These are phyloP conservation scores for Allantophomopsis lycopodina DNA, from an alignment of 2,329 filamentous ascomycete genomes.

Conservation along the genomic window DNA sequence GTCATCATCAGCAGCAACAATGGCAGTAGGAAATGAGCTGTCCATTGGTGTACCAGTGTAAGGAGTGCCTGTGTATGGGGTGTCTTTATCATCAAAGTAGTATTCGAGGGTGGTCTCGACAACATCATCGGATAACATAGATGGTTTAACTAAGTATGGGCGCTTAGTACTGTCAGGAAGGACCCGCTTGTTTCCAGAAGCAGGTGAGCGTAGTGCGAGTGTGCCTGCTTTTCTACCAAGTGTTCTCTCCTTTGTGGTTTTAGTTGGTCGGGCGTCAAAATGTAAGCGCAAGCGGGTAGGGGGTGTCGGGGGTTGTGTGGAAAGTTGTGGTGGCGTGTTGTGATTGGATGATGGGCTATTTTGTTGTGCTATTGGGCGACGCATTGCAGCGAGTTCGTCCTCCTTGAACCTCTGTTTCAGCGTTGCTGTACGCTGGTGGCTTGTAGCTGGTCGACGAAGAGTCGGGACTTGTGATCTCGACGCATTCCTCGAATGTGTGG, in stretches of 20 bases:
- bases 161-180: conserved; percentile 11
- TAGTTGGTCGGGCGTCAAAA: conserved; percentile 17
- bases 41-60: background rate
- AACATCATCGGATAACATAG: conserved; percentile 8
- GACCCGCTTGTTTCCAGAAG: conserved; percentile 9
- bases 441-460: conserved; percentile 62
- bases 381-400: conserved; percentile 8
- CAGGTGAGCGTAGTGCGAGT: conserved; percentile 12
- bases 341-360: too few relatives aligned
- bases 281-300: conserved; percentile 14
- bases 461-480: conserved; percentile 49
- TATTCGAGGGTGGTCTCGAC: conserved; percentile 3
- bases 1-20: background rate
- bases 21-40: background rate
- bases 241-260: conserved; percentile 13
- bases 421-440: conserved; percentile 63
- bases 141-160: conserved; percentile 18
- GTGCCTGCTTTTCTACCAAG: conserved; percentile 12
- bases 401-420: conserved; percentile 35
- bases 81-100: conserved; percentile 10
- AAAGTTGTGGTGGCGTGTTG: too few relatives aligned
- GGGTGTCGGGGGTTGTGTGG: conserved; percentile 1
- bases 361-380: too few relatives aligned
- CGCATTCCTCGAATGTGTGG: conserved; percentile 28
- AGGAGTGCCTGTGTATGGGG: conserved; percentile 3